A percentile compares a stretch with the other conserved stretches of the same genome.
These are phyloP conservation scores for Zygoascus sp. DNA, from an alignment of 1,139 yeast genomes.

Conservation along the genomic window DNA sequence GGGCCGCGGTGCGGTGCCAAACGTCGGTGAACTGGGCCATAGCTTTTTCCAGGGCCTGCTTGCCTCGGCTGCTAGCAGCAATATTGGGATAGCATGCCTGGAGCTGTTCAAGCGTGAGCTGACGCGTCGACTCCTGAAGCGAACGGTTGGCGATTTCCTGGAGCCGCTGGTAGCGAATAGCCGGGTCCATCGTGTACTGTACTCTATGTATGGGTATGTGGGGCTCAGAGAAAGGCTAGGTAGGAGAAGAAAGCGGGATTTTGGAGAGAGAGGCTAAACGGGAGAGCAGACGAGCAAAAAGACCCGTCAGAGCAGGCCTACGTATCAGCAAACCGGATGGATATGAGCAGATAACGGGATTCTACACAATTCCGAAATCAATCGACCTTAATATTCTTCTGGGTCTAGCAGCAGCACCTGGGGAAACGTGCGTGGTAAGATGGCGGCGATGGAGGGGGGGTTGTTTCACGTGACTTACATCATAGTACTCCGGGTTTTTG, in stretches of 20 bases:
- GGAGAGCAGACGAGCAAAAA: too few species aligned
- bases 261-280: too few species aligned
- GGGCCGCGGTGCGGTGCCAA: conserved; percentile 54
- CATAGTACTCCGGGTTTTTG: too few species aligned
- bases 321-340: too few species aligned
- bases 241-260: too few species aligned
- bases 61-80: conserved; percentile 46
- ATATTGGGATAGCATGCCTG: conserved; percentile 64
- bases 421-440: background rate
- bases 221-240: background rate
- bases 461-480: background rate
- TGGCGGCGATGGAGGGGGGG: background rate
- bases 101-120: conserved; percentile 57
- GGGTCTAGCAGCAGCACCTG: too few species aligned
- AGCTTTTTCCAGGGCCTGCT: conserved; percentile 50
- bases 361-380: too few species aligned
- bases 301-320: too few species aligned
- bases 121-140: conserved; percentile 59
- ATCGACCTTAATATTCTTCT: too few species aligned
- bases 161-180: conserved; percentile 51
- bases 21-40: conserved; percentile 56
- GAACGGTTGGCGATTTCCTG: conserved; percentile 60
- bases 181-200: conserved; percentile 4
- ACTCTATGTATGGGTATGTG: background rate
- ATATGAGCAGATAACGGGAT: background rate